Evolutionary conservation across 305 asterid species (phyloP), one percentile per base, ranked within the genome.

Genomic region (Andrographis paniculata): DNA sequence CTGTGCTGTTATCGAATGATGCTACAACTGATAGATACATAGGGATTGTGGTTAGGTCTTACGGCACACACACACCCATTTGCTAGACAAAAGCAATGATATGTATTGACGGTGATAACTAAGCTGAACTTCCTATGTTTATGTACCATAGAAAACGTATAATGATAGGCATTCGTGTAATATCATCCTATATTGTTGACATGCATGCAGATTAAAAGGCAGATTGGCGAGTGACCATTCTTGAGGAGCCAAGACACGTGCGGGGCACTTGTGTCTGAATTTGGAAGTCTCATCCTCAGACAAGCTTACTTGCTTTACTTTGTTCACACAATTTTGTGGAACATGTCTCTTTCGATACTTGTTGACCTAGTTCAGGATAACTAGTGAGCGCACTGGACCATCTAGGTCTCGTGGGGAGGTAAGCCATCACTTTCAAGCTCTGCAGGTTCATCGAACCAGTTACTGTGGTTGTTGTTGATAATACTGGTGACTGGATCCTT

Each of bases 381-480:
- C 7, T 28, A 28, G 33, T 28, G 33, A 28, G 33, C 10, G 33
- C 11, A 28, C 33, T 28, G 7, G 10, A 28, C 33, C 33, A 6
- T 40, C 9, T 14, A 6, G 3, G 1, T 14, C 17, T 37, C 21
- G 20, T 11, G n/a, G 17, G 45, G n/a, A 22, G 22, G 13, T 20
- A 21, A 55, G 13, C 13, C 4, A 16, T 58, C 56, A 24, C 51
- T 58, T 47, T 57, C 55, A 47, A 24, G 16, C 48, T 39, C 39
- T 48, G 42, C 51, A 49, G 50, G 40, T 60, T 45, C 55, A 45
- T 50, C 44, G 58, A 51, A 59, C 58, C 44, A 11, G 24, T 17
- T 15, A 28, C n/a, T 14, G 0, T 17, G 39, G 9, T 43, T 42
- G 14, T 43, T 50, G 2, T 22, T 20, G n/a, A 22, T 17, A 17